These are phyloP conservation scores for Canna indica DNA, from an alignment of 176 grass and related monocot species.

Conservation along the genomic window DNA sequence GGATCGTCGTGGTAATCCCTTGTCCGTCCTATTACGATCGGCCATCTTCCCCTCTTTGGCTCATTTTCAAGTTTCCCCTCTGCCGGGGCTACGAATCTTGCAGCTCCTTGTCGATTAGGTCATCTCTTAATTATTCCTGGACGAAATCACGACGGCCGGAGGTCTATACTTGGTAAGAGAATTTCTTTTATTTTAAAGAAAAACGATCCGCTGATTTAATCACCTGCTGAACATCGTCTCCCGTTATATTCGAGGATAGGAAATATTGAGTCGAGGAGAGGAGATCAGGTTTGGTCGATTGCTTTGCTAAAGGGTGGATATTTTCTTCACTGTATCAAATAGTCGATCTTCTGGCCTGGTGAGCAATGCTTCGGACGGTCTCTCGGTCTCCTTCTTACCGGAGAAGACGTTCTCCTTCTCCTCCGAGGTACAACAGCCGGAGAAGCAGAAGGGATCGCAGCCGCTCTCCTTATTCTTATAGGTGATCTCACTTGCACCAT, in stretches of 20 bases:
- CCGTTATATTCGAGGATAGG: neutral
- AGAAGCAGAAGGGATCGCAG: slow-evolving; percentile 69
- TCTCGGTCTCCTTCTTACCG: slow-evolving; percentile 53
- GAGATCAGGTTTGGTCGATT: neutral
- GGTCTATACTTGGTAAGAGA: neutral
- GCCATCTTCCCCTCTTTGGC: too few species aligned
- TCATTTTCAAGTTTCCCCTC: neutral
- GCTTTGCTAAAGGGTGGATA: neutral
- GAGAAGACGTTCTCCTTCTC: slow-evolving; percentile 74
- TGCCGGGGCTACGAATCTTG: neutral
- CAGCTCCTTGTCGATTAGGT: neutral
- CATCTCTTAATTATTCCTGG: neutral
- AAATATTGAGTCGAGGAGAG: neutral
- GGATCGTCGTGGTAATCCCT: neutral
- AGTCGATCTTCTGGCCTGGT: neutral
- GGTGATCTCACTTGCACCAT: slow-evolving; percentile 52
- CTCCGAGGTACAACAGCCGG: slow-evolving; percentile 39
- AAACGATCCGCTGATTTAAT: neutral
- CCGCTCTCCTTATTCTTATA: slow-evolving; percentile 87
- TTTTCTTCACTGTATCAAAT: neutral
- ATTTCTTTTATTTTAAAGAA: neutral
- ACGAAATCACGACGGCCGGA: neutral
- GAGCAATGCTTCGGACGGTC: slow-evolving; percentile 58
- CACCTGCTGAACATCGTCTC: neutral
- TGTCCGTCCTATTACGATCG: neutral